These are phyloP conservation scores for Malus hybrid DNA, from an alignment of 331 rosid species.

Conservation along the genomic window DNA sequence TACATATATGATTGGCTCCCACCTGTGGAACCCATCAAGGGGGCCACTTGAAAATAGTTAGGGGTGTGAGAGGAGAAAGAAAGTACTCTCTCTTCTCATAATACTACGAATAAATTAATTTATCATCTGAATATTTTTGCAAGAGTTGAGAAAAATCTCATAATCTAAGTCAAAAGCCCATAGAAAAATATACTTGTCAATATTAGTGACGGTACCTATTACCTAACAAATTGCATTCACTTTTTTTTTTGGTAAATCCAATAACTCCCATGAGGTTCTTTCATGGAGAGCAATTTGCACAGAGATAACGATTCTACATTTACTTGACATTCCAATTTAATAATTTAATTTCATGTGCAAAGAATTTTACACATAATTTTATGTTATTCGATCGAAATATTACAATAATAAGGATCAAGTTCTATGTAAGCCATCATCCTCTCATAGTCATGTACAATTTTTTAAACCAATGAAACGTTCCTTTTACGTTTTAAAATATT, in stretches of 20 bases:
- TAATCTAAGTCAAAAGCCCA: neutral
- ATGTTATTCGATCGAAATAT: too few relatives aligned
- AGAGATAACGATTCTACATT: too few relatives aligned
- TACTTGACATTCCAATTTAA: too few relatives aligned
- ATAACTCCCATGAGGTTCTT: neutral
- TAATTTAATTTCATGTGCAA: accelerated
- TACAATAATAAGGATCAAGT: neutral
- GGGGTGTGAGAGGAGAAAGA: neutral
- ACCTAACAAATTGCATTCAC: neutral
- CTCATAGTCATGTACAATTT: neutral
- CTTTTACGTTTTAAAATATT: neutral
- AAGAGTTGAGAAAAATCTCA: neutral
- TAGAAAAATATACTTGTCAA: neutral
- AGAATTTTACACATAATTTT: too few relatives aligned
- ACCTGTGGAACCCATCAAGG: neutral
- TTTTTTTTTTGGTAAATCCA: neutral
- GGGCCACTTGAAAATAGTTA: neutral
- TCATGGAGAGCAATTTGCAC: too few relatives aligned
- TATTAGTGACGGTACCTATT: neutral
- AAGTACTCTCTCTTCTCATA: neutral
- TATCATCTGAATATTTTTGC: neutral
- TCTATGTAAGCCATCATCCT: neutral
- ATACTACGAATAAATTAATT: neutral
- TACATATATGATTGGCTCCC: neutral
- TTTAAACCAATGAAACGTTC: neutral